Base-by-base conservation (phyloP, 345 rosid genomes). In the Populus simonii region DNA sequence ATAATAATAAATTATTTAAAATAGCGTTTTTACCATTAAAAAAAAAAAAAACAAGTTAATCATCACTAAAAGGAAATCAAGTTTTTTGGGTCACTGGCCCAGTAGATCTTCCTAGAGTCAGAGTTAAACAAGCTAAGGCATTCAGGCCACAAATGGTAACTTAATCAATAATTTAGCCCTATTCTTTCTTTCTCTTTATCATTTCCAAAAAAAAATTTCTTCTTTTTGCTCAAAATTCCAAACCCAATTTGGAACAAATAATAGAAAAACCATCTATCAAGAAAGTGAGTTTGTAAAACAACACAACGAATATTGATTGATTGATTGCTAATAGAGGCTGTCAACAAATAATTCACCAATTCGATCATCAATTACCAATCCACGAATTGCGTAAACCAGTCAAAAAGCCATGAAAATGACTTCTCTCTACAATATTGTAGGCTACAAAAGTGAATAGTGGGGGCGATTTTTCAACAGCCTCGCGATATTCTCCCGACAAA, bases 401-500 rank as follows among this genome's bases (percentile, higher is more conserved):
- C 63, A 59, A 59, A 9, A 59, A n/a, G 27, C 63, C 63, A 59
- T n/a, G 63, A 59, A 57, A n/a, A 59, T n/a, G 63, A 59, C 29
- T 8, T 59, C 63, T n/a, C 25, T 23, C 23, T 0, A 10, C 63
- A n/a, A 2, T 8, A n/a, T 59, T 55, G 27, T 59, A 3, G 0
- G 9, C 8, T 25, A n/a, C 7, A 59, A 59, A 59, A 59, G 63
- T 3, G 29, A n/a, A 23, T 3, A 8, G 63, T 3, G 29, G 63
- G 62, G 63, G 27, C 63, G 8, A 8, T 3, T 9, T 9, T 4
- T n/a, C 59, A 18, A 2, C 23, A 59, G 63, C 63, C 63, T 71
- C 57, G 79, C 20, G 23, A 68, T 53, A 66, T 66, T 69, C 68
- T 66, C 70, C 79, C 79, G 23, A 43, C 66, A 10, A 23, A 38